These are phyloP conservation scores for Pseudognaphalium luteoalbum DNA, from an alignment of 129 eudicot genomes.

Conservation along the genomic window DNA sequence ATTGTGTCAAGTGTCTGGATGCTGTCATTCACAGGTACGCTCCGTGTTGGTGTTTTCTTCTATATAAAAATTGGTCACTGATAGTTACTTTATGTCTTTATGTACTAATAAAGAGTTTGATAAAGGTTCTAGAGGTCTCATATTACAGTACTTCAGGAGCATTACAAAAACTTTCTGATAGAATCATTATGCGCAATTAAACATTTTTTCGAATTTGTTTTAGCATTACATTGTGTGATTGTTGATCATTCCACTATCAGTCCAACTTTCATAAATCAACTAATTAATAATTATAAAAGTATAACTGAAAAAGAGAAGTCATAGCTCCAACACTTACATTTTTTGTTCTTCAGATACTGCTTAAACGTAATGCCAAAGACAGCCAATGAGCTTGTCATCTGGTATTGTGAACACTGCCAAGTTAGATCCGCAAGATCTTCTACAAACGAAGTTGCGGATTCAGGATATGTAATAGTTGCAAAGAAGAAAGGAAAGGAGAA, in stretches of 20 bases:
- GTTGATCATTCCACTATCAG: too few species aligned
- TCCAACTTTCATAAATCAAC: too few species aligned
- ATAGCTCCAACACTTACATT: conserved; percentile 7
- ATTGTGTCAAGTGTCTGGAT: conserved; percentile 56
- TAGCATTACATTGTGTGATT: not conserved
- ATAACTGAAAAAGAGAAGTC: not conserved
- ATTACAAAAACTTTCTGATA: not conserved
- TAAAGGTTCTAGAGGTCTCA: not conserved
- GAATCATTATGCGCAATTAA: not conserved
- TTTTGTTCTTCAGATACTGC: conserved; percentile 51
- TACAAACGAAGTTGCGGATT: conserved; percentile 15
- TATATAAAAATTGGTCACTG: not conserved
- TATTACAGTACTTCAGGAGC: not conserved
- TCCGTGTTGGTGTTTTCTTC: not conserved
- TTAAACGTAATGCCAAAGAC: conserved; percentile 41
- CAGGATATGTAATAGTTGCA: conserved; percentile 10
- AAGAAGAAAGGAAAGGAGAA: conserved; percentile 1
- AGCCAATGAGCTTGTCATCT: conserved; percentile 40
- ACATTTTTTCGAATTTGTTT: not conserved
- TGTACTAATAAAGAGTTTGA: not conserved
- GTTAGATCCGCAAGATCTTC: conserved; percentile 17
- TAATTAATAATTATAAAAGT: too few species aligned
- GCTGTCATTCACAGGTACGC: conserved; percentile 60
- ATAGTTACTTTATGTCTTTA: not conserved
- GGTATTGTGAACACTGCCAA: conserved; percentile 62